Conservation (phyloP, 129 eudicot species). For the Arctium lappa region DNA sequence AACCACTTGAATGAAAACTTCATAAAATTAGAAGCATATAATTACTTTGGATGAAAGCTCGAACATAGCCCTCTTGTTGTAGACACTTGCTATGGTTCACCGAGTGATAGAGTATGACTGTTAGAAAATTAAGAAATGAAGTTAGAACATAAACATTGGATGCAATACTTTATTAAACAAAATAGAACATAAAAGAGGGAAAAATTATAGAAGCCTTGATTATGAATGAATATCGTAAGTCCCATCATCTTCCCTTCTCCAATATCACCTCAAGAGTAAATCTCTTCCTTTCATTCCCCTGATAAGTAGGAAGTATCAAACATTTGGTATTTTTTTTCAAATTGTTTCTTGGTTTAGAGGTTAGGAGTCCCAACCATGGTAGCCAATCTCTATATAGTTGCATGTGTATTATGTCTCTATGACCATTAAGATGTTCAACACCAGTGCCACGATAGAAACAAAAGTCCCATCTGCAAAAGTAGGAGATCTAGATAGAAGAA, state of each 20-base stretch:
- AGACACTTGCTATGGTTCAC: conserved; percentile 74
- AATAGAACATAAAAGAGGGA: no score
- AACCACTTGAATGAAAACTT: neutral
- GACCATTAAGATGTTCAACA: conserved; percentile 91
- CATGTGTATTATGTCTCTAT: conserved; percentile 84
- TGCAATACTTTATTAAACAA: neutral
- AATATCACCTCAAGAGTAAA: conserved; percentile 66
- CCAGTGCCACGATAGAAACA: conserved; percentile 51
- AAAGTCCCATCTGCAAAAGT: conserved; percentile 80
- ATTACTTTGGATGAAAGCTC: conserved; percentile 90
- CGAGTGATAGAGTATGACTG: conserved; percentile 86
- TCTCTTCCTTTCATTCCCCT: conserved; percentile 83
- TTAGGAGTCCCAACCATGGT: conserved; percentile 46
- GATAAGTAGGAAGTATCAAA: neutral
- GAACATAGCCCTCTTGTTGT: conserved; percentile 66
- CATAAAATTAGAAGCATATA: conserved; percentile 39
- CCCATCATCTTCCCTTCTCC: conserved; percentile 96
- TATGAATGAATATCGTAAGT: conserved; percentile 63
- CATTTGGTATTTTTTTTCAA: no score
- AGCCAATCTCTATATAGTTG: conserved; percentile 65
- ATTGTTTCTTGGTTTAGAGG: neutral
- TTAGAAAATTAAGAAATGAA: neutral
- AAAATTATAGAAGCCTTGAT: neutral
- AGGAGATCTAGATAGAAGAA: neutral
- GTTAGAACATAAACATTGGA: neutral